A percentile compares a stretch with the other conserved stretches of the same genome.
These are phyloP conservation scores for Porcisia hertigi DNA, from an alignment of 208 protist genomes.

Conservation along the genomic window DNA sequence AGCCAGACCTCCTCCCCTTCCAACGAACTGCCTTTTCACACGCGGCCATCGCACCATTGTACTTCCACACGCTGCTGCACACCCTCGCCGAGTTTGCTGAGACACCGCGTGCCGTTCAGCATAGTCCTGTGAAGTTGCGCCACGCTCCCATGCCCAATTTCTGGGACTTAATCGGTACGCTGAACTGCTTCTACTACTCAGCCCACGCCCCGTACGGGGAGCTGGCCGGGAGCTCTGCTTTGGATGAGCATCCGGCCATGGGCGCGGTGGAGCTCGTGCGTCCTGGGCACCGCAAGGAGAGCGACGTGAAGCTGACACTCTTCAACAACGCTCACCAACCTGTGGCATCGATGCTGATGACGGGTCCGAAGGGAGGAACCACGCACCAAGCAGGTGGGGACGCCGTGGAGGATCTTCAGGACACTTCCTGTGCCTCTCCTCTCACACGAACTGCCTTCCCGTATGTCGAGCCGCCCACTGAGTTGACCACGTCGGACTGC, in stretches of 20 bases:
- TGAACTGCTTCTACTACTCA: constrained; percentile 79
- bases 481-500: neutral
- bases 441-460: constrained; percentile 1
- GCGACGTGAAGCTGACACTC: constrained; percentile 75
- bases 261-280: constrained; percentile 75
- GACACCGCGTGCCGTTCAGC: constrained; percentile 54
- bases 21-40: constrained; percentile 61
- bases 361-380: constrained; percentile 28
- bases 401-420: neutral
- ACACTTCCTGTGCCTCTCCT: neutral
- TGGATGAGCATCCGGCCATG: constrained; percentile 47
- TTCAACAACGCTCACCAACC: constrained; percentile 50
- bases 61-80: constrained; percentile 81
- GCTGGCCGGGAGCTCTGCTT: neutral
- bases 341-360: constrained; percentile 69
- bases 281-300: constrained; percentile 49
- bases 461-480: constrained; percentile 2
- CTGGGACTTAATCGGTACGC: constrained; percentile 64
- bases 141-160: constrained; percentile 65
- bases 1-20: constrained; percentile 65
- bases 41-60: constrained; percentile 46
- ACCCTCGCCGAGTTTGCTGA: constrained; percentile 79
- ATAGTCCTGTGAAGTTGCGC: constrained; percentile 46
- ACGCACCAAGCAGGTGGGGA: neutral
- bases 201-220: constrained; percentile 13